Evolutionary conservation across 1,139 yeast species (phyloP).

Genomic region (Ashbya aceris): DNA sequence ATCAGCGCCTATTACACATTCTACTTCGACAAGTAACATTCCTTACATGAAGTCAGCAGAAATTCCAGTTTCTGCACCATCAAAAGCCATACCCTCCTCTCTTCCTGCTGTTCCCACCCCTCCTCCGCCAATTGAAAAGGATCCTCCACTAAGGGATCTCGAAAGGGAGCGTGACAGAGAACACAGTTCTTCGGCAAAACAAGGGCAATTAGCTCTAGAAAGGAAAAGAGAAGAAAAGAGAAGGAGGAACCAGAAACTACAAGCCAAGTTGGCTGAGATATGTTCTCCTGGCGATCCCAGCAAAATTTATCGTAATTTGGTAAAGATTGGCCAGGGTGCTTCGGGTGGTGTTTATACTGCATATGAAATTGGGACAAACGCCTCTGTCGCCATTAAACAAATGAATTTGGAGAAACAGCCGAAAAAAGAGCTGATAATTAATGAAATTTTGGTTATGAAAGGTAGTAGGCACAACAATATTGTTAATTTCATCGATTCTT

Average conservation of each 20-base stretch:
- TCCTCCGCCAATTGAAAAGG: constrained; percentile 4
- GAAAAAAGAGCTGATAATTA: constrained; percentile 85
- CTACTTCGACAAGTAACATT: constrained; percentile 22
- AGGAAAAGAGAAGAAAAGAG: constrained; percentile 65
- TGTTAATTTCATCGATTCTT: constrained; percentile 86
- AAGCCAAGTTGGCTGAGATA: constrained; percentile 61
- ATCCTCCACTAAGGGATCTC: not conserved
- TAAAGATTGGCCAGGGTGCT: constrained; percentile 95
- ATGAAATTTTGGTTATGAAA: constrained; percentile 90
- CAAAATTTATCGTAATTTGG: constrained; percentile 52
- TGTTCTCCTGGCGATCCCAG: constrained; percentile 90
- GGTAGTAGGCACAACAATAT: constrained; percentile 85
- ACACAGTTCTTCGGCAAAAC: constrained; percentile 10
- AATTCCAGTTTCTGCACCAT: not conserved
- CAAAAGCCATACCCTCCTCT: constrained; percentile 13
- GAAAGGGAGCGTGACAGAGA: not conserved
- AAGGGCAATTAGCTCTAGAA: constrained; percentile 19
- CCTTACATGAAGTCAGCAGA: constrained; percentile 26
- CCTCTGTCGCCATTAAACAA: constrained; percentile 86
- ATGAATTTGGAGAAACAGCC: constrained; percentile 93
- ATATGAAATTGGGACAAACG: constrained; percentile 49
- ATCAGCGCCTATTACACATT: constrained; percentile 7
- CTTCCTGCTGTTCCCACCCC: constrained; percentile 17
- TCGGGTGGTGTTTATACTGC: constrained; percentile 97
- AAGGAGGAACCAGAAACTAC: constrained; percentile 57